Evolutionary conservation across 2,329 filamentous ascomycete genomes (phyloP).

Genomic region (Talaromyces atroroseus): DNA sequence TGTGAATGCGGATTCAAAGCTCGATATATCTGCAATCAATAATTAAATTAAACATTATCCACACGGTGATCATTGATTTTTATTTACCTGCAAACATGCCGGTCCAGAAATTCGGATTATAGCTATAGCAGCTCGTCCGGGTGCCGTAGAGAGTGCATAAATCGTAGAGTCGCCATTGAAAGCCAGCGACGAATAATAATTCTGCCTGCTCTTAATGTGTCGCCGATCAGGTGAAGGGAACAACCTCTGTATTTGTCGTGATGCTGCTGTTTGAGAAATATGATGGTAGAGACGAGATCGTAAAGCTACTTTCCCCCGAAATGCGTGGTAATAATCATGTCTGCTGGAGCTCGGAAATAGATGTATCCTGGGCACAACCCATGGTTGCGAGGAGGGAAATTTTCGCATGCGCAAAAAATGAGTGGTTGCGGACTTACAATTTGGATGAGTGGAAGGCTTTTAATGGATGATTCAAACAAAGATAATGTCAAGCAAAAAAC

Average conservation of each 20-base stretch:
- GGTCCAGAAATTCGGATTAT: slow-evolving; percentile 82
- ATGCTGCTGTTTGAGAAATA: background rate
- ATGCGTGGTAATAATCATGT: background rate
- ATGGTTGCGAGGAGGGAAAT: background rate
- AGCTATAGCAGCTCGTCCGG: slow-evolving; percentile 82
- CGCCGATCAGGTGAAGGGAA: background rate
- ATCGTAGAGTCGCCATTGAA: slow-evolving; percentile 57
- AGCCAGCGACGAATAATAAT: slow-evolving; percentile 6
- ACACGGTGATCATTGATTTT: background rate
- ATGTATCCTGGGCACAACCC: slow-evolving; percentile 2
- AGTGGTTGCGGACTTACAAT: background rate
- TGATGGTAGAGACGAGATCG: background rate
- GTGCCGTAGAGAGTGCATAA: slow-evolving; percentile 83
- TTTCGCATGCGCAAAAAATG: slow-evolving; percentile 9
- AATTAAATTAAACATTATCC: background rate
- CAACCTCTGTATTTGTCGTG: background rate
- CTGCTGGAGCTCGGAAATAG: background rate
- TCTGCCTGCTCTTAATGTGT: background rate
- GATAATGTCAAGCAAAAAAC: background rate
- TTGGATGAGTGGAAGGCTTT: background rate
- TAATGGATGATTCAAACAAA: background rate
- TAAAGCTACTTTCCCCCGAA: background rate
- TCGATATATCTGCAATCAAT: slow-evolving; percentile 54
- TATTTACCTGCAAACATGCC: slow-evolving; percentile 62
- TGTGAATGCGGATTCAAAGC: slow-evolving; percentile 52